Evolutionary conservation across 768 basidiomycete species (phyloP).

Genomic region (Clavulina sp.): DNA sequence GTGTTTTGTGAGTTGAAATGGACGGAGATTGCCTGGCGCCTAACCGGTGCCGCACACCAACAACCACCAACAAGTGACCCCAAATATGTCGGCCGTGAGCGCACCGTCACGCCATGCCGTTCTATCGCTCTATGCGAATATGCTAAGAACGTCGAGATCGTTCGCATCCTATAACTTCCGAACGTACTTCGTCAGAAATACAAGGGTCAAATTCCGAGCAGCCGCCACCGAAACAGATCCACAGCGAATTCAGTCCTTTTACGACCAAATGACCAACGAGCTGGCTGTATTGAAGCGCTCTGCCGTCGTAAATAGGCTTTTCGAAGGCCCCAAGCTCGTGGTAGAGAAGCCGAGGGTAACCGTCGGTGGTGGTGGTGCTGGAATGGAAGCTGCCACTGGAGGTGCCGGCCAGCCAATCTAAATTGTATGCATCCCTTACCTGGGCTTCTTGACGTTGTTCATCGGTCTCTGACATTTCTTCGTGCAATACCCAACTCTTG

Average conservation of each 20-base stretch:
- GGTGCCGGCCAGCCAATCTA: too few species aligned
- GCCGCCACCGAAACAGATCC: conserved; percentile 8
- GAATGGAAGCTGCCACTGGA: conserved; percentile 10
- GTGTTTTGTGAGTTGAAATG: not conserved
- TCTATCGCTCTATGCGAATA: conserved; percentile 20
- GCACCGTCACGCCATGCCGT: conserved; percentile 17
- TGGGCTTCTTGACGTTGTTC: too few species aligned
- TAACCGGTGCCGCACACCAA: not conserved
- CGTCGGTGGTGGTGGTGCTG: conserved; percentile 11
- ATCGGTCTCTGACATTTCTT: too few species aligned
- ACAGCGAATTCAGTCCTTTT: conserved; percentile 16
- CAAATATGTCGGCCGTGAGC: conserved; percentile 4
- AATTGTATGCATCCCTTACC: too few species aligned
- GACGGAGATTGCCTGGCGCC: too few species aligned
- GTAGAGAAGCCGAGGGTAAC: conserved; percentile 21
- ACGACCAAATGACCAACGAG: conserved; percentile 19
- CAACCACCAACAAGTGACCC: not conserved
- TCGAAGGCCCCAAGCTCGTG: conserved; percentile 27
- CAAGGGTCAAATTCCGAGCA: conserved; percentile 18
- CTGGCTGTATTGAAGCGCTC: conserved; percentile 23
- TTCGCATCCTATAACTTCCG: conserved; percentile 31
- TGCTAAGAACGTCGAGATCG: conserved; percentile 19
- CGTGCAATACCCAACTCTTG: too few species aligned
- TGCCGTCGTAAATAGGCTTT: conserved; percentile 26
- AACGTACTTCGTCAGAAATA: conserved; percentile 22